Conservation (phyloP, 208 protist genomes). For the Trypanosoma conorhini region DNA sequence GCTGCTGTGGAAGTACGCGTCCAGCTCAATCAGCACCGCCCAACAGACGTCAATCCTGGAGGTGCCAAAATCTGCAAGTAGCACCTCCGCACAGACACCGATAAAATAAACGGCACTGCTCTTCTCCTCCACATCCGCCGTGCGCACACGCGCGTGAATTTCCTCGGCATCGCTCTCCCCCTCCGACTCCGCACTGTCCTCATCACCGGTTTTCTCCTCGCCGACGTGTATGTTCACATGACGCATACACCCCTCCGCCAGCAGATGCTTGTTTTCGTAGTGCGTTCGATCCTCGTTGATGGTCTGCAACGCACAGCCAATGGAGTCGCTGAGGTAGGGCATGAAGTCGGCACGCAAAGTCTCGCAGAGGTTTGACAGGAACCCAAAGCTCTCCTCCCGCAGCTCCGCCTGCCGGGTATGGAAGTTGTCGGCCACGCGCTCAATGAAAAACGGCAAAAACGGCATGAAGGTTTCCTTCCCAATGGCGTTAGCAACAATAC, state of each 20-base stretch:
- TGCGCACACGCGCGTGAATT: slow-evolving; percentile 69
- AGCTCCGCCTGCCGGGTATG: slow-evolving; percentile 48
- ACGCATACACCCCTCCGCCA: slow-evolving; percentile 44
- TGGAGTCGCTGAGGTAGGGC: slow-evolving; percentile 63
- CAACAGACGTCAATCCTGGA: slow-evolving; percentile 56
- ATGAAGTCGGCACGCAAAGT: slow-evolving; percentile 60
- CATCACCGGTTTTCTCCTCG: slow-evolving; percentile 18
- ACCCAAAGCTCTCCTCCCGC: slow-evolving; percentile 86
- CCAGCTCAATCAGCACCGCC: slow-evolving; percentile 42
- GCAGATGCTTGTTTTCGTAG: slow-evolving; percentile 65
- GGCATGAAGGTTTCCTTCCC: slow-evolving; percentile 66
- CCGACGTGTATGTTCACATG: slow-evolving; percentile 20
- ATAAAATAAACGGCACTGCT: slow-evolving; percentile 75
- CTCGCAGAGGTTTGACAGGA: slow-evolving; percentile 84
- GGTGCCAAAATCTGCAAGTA: slow-evolving; percentile 46
- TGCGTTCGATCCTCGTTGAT: slow-evolving; percentile 62
- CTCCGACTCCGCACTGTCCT: slow-evolving; percentile 29
- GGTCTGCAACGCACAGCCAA: slow-evolving; percentile 58
- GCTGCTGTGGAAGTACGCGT: slow-evolving; percentile 62
- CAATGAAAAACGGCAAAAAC: slow-evolving; percentile 74
- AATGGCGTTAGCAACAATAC: slow-evolving; percentile 75
- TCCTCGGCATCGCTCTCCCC: slow-evolving; percentile 51
- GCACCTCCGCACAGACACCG: slow-evolving; percentile 76
- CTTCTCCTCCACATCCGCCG: slow-evolving; percentile 86
- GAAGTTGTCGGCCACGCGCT: slow-evolving; percentile 61